These are phyloP conservation scores for Cryptococcus sp. DNA, from an alignment of 1,284 basidiomycete species.

Conservation along the genomic window DNA sequence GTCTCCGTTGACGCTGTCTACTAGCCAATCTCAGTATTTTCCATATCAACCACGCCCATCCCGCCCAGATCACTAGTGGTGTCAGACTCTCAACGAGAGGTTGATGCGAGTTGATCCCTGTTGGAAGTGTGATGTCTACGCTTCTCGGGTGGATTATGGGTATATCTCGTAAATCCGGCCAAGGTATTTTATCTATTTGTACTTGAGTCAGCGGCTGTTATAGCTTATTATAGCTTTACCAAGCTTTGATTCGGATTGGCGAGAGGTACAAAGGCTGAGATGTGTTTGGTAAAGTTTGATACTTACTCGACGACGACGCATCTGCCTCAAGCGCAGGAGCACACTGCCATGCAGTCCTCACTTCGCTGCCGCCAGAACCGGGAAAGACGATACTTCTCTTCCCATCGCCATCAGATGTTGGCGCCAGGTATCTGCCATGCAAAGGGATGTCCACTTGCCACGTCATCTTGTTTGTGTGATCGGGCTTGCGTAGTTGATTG, in stretches of 20 bases:
- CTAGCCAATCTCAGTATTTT: constrained; percentile 18
- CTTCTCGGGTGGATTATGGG: neutral
- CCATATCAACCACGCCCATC: constrained; percentile 31
- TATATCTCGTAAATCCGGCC: neutral
- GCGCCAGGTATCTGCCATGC: constrained; percentile 43
- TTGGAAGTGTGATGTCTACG: neutral
- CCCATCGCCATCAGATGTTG: constrained; percentile 16
- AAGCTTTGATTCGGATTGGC: too few species aligned
- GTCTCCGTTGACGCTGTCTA: neutral
- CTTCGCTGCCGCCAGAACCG: constrained; percentile 1
- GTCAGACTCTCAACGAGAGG: constrained; percentile 24
- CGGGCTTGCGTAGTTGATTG: neutral
- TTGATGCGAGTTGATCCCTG: too few species aligned
- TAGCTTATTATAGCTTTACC: too few species aligned
- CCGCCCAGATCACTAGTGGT: constrained; percentile 29
- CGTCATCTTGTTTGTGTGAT: neutral
- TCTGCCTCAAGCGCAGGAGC: neutral
- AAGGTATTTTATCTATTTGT: neutral
- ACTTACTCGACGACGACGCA: too few species aligned
- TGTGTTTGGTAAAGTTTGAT: too few species aligned
- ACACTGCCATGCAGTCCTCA: constrained; percentile 23
- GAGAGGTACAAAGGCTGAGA: too few species aligned
- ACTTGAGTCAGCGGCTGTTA: neutral
- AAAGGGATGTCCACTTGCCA: constrained; percentile 32
- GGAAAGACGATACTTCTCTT: constrained; percentile 11